Conservation (phyloP, 768 basidiomycete species). For the Kwoniella dendrophila region DNA sequence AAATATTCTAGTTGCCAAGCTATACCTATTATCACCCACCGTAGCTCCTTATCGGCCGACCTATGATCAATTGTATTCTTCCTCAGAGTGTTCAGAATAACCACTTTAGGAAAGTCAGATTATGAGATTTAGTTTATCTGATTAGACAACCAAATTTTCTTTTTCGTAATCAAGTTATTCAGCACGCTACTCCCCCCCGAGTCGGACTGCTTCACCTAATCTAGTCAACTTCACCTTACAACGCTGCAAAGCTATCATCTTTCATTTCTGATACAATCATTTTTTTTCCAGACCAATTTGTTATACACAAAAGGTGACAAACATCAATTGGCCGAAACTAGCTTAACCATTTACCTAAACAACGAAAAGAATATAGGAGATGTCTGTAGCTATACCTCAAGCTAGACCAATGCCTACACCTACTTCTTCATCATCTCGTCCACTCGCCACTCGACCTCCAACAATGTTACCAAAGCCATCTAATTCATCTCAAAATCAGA, state of each 20-base stretch:
- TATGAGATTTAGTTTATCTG: too few relatives aligned
- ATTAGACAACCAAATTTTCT: conserved; percentile 17
- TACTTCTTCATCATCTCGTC: not conserved
- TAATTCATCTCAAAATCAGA: too few relatives aligned
- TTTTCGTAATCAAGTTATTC: too few relatives aligned
- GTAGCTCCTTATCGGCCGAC: conserved; percentile 3
- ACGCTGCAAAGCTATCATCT: too few relatives aligned
- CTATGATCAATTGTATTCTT: not conserved
- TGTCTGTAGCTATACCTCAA: conserved; percentile 24
- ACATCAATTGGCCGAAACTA: not conserved
- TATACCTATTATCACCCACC: too few relatives aligned
- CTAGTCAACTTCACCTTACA: too few relatives aligned
- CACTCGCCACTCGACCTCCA: conserved; percentile 26
- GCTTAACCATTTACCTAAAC: not conserved
- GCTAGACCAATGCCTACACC: conserved; percentile 8
- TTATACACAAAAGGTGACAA: too few relatives aligned
- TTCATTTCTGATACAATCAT: too few relatives aligned
- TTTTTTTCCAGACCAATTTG: too few relatives aligned
- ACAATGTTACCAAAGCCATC: conserved; percentile 22
- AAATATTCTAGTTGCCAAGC: too few relatives aligned
- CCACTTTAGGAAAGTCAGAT: not conserved
- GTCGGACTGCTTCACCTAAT: too few relatives aligned
- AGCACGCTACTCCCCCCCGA: too few relatives aligned
- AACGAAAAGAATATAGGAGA: not conserved
- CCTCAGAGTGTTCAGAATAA: not conserved